phyloP scores from a whole-genome alignment of 164 flowering plant genomes.

The Houttuynia cordata region DNA sequence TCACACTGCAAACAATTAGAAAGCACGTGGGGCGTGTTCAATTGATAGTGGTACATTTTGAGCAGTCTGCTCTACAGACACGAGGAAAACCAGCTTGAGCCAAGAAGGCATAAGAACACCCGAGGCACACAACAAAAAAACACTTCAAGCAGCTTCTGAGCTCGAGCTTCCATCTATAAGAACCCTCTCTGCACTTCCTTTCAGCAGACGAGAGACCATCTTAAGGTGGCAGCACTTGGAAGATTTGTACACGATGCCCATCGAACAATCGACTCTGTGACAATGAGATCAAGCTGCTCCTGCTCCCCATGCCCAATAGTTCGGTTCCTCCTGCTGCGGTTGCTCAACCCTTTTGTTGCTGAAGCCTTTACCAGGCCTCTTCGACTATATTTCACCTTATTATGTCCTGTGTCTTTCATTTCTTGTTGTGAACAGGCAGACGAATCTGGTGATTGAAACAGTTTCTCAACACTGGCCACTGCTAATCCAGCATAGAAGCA shows the following conservation, averaged over 20 bases:
- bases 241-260: conserved; percentile 90
- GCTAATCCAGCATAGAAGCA: conserved; percentile 11
- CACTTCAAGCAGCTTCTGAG: not conserved
- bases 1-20: too few species aligned
- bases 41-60: too few species aligned
- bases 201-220: conserved; percentile 73
- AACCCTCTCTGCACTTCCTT: not conserved
- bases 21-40: too few species aligned
- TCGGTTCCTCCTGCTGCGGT: conserved; percentile 56
- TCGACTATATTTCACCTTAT: conserved; percentile 22
- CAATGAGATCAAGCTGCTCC: conserved; percentile 59
- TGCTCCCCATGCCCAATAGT: conserved; percentile 80
- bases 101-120: not conserved
- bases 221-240: conserved; percentile 51
- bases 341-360: conserved; percentile 29
- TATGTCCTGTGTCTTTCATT: conserved; percentile 8
- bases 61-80: too few species aligned
- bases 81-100: too few species aligned
- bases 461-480: conserved; percentile 29
- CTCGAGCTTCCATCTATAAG: not conserved
- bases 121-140: not conserved
- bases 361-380: conserved; percentile 14
- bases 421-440: conserved; percentile 11
- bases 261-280: conserved; percentile 70
- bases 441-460: conserved; percentile 19